A percentile compares a stretch with the other conserved stretches of the same genome.
phyloP scores from a whole-genome alignment of 306 rosid genomes.

The Pyrus communis region DNA sequence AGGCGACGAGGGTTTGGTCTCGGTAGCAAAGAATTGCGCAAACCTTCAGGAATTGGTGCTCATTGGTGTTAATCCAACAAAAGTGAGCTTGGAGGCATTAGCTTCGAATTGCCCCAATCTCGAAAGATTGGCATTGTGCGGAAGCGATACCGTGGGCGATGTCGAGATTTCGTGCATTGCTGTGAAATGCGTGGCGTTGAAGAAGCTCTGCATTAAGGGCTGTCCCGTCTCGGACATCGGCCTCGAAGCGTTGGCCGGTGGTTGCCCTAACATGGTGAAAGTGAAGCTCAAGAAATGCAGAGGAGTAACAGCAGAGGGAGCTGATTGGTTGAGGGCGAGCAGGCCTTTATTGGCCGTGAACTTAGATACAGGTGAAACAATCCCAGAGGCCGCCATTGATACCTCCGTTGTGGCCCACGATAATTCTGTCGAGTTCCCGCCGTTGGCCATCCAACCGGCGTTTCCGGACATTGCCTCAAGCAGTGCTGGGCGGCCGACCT shows the following conservation, averaged over 20 bases:
- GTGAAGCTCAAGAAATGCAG: slow-evolving; percentile 95
- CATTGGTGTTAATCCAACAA: slow-evolving; percentile 86
- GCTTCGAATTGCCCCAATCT: slow-evolving; percentile 78
- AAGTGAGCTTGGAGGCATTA: slow-evolving; percentile 63
- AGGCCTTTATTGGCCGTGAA: slow-evolving; percentile 74
- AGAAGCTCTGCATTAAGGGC: slow-evolving; percentile 90
- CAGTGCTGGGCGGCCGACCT: slow-evolving; percentile 41
- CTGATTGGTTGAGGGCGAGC: slow-evolving; percentile 60
- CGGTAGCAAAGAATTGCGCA: slow-evolving; percentile 69
- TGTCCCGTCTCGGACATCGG: slow-evolving; percentile 82
- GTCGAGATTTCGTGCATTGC: slow-evolving; percentile 85
- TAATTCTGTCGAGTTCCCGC: slow-evolving; percentile 34
- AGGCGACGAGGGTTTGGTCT: slow-evolving; percentile 78
- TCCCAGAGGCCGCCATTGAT: slow-evolving; percentile 71
- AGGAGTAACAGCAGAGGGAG: slow-evolving; percentile 72
- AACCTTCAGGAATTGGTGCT: slow-evolving; percentile 84
- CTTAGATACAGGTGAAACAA: slow-evolving; percentile 64
- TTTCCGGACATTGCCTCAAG: slow-evolving; percentile 35
- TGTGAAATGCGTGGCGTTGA: slow-evolving; percentile 73
- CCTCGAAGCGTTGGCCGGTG: slow-evolving; percentile 72
- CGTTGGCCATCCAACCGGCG: slow-evolving; percentile 30
- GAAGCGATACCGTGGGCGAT: slow-evolving; percentile 91
- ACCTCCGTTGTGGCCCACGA: slow-evolving; percentile 51
- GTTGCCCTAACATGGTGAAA: slow-evolving; percentile 96
- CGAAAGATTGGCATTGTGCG: slow-evolving; percentile 89